Evolutionary conservation across 2,329 filamentous ascomycete genomes (phyloP).

Genomic region (Stagonosporopsis cucurbitacearum): DNA sequence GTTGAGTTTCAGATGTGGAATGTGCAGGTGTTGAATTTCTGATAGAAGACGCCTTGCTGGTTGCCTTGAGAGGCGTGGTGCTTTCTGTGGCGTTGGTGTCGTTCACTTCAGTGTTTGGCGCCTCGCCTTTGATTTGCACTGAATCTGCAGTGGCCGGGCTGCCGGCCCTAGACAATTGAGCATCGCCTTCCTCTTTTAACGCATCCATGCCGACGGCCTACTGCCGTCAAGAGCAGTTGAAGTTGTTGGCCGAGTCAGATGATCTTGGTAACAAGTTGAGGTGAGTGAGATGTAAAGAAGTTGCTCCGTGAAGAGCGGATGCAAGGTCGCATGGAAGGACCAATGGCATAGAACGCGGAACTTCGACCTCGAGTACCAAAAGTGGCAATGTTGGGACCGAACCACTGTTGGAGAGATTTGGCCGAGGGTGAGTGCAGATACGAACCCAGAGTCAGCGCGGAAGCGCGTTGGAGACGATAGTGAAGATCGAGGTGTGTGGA

Average conservation of each 20-base stretch:
- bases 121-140: constrained; percentile 38
- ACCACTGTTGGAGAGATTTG: constrained; percentile 21
- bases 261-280: constrained; percentile 28
- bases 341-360: constrained; percentile 44
- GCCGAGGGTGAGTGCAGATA: constrained; percentile 26
- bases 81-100: constrained; percentile 33
- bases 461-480: constrained; percentile 24
- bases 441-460: constrained; percentile 14
- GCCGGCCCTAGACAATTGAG: constrained; percentile 38
- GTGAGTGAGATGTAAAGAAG: constrained; percentile 35
- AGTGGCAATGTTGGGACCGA: constrained; percentile 17
- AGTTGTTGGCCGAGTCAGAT: constrained; percentile 30
- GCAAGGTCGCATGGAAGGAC: constrained; percentile 47
- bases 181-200: constrained; percentile 47
- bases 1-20: constrained; percentile 32
- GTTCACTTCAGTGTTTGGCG: constrained; percentile 34
- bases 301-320: constrained; percentile 38
- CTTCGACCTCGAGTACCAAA: constrained; percentile 26
- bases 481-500: constrained; percentile 31
- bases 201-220: constrained; percentile 45
- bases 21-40: constrained; percentile 44
- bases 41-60: constrained; percentile 46
- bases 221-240: constrained; percentile 28
- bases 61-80: constrained; percentile 37
- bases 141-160: constrained; percentile 39